Evolutionary conservation across 2,329 filamentous ascomycete genomes (phyloP), one percentile per base, ranked within the genome.

Genomic region (Alternaria brassicae): DNA sequence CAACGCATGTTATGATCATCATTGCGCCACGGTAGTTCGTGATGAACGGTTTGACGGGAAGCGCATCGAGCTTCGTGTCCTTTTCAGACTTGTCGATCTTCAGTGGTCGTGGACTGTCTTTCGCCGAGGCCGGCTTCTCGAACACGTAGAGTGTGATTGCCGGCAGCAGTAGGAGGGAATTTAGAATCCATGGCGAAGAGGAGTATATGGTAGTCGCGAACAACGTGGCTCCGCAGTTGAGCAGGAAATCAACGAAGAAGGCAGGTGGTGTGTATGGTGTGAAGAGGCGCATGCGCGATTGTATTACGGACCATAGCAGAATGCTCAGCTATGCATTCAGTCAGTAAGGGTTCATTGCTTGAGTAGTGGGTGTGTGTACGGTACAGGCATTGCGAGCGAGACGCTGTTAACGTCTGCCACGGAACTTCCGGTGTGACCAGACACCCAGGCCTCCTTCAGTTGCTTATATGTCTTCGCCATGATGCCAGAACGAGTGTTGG

Each of bases 371-470:
- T 53, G 44, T 57, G 66, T 69, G 58, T 68, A 70, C 71, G 61
- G 68, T 86, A 97, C 95, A 73, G 93, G 89, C 74, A 92, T 92
- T 65, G 96, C 89, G 48, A 91, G 85, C 47, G 91, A 92, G 68
- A 98, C 91, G 70, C 87, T 85, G 77, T 93, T 94, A 81, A 99
- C 93, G 77, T 99, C 95, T 68, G 85, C 81, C 61, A 96, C 88
- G 30, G 88, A 85, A 59, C 95, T 92, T 39, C 95, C 95, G 6
- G 90, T 89, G 28, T 97, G 87, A 77, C 93, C 91, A 54, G 94
- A 97, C 73, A 99, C 95, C 77, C 97, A 97, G 74, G 92, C 92
- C 83, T 96, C 93, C 82, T 99, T 99, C 68, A 90, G 85, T 72
- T 90, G 87, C 81, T 97, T 99, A 83, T 97, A 97, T 79, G 85